Base-by-base conservation (phyloP, 352 stramenopile genomes). In the Phytophthora crassamura region DNA sequence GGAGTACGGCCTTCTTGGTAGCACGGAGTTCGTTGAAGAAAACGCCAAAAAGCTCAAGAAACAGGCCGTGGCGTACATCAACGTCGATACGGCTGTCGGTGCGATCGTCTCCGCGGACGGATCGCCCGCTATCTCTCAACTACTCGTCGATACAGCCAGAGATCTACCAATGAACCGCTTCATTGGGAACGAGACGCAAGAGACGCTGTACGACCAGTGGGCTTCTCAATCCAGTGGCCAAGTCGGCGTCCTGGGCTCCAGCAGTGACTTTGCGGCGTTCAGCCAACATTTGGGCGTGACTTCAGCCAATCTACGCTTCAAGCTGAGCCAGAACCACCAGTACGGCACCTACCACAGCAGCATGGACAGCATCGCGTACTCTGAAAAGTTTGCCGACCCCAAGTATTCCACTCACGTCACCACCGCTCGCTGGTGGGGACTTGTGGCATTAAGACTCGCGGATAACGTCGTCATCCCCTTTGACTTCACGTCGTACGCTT, bases 11-110 rank as follows among this genome's bases (percentile, higher is more conserved):
- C 62, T 97, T 18, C 39, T 97, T 1, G 90, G 90, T 7, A 93
- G 79, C 18, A 97, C 89, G 1, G 89, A 91, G 41, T 97, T 82
- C 59, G 89, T 73, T 2, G 90, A 97, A 59, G 75, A 91, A 32
- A 71, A 91, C 52, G 71, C 69, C 6, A 34, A 80, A 7, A 38
- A 54, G 22, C 64, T 94, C 9, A 75, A 81, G 7, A 50, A 80
- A 48, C 66, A 94, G 9, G 82, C 86, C 0, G 77, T 91, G 0
- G 85, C 82, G 1, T 97, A 97, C 46, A 63, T 97, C 30, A 97
- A 97, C 70, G 87, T 95, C 0, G 91, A 97, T 52, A 77, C 69
- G 2, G 78, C 93, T 3, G 73, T 80, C 5, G 91, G 89, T 1
- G 55, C 81, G 12, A 49, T 74, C 10, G 74, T 96, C 3, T 63